Conservation (phyloP, 768 basidiomycete species). For the Psilocybe sp. region DNA sequence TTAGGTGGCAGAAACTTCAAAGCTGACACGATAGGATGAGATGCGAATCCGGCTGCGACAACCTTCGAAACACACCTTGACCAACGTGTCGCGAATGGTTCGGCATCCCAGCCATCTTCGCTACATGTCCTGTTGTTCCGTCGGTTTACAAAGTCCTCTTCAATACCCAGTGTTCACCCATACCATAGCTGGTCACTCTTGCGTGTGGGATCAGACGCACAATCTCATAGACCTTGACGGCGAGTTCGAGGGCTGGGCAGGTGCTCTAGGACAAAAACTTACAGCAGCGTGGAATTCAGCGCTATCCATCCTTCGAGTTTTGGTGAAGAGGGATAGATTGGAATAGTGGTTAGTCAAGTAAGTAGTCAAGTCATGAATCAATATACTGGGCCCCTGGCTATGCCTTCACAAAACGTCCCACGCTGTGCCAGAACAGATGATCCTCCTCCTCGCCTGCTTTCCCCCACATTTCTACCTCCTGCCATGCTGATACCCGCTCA, state of each 20-base stretch:
- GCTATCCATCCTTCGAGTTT: slow-evolving; percentile 20
- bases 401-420: slow-evolving; percentile 54
- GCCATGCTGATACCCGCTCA: slow-evolving; percentile 44
- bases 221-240: slow-evolving; percentile 64
- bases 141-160: neutral
- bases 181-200: slow-evolving; percentile 78
- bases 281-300: slow-evolving; percentile 37
- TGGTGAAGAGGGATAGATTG: neutral
- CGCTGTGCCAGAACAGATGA: slow-evolving; percentile 56
- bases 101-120: slow-evolving; percentile 79
- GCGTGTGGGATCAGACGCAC: slow-evolving; percentile 67
- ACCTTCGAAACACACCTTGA: slow-evolving; percentile 49
- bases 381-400: neutral
- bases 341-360: neutral
- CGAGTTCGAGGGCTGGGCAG: neutral
- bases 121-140: slow-evolving; percentile 60
- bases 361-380: too few relatives aligned
- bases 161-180: slow-evolving; percentile 1
- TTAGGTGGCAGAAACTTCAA: slow-evolving; percentile 69
- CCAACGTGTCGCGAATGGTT: slow-evolving; percentile 78
- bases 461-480: slow-evolving; percentile 39
- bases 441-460: slow-evolving; percentile 55
- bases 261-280: neutral
- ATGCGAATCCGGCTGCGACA: neutral
- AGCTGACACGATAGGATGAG: slow-evolving; percentile 39